A percentile compares a stretch with the other conserved stretches of the same genome.
phyloP scores from a whole-genome alignment of 805 yeast genomes.

The Candida peoriensis region DNA sequence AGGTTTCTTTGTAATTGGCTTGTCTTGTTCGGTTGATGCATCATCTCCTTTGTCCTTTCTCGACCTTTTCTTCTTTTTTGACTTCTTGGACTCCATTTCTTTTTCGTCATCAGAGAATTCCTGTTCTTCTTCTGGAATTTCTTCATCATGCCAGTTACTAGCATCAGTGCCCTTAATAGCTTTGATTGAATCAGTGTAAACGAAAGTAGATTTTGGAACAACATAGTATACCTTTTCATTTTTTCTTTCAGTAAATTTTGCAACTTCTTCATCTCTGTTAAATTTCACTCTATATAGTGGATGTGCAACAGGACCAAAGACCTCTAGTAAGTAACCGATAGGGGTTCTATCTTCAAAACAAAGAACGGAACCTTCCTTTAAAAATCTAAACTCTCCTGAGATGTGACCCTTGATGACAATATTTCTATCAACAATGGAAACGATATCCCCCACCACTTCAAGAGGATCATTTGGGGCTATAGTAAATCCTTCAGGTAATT shows the following conservation, averaged over 20 bases:
- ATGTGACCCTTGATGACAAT: conserved; percentile 64
- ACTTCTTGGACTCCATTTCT: conserved; percentile 65
- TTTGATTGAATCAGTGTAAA: conserved; percentile 69
- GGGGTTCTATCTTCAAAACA: conserved; percentile 68
- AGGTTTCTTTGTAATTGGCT: background rate
- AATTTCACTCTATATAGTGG: conserved; percentile 81
- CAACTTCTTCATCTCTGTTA: conserved; percentile 43
- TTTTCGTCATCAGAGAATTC: conserved; percentile 94
- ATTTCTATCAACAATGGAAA: conserved; percentile 65
- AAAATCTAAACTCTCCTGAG: conserved; percentile 81
- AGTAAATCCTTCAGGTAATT: conserved; percentile 59
- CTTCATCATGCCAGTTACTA: conserved; percentile 92
- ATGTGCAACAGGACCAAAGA: conserved; percentile 78
- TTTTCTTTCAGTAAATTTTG: conserved; percentile 38
- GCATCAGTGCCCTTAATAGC: conserved; percentile 87
- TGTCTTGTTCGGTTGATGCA: conserved; percentile 1
- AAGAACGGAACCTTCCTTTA: conserved; percentile 75
- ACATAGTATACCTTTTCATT: conserved; percentile 69
- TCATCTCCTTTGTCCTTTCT: background rate
- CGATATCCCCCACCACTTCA: conserved; percentile 65
- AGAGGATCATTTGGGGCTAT: conserved; percentile 60
- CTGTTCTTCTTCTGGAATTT: conserved; percentile 86
- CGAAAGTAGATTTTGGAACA: conserved; percentile 74
- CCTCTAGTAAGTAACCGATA: conserved; percentile 79
- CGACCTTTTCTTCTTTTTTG: conserved; percentile 32